phyloP scores from a whole-genome alignment of 2,329 filamentous ascomycete genomes.

The Claviceps arundinis region DNA sequence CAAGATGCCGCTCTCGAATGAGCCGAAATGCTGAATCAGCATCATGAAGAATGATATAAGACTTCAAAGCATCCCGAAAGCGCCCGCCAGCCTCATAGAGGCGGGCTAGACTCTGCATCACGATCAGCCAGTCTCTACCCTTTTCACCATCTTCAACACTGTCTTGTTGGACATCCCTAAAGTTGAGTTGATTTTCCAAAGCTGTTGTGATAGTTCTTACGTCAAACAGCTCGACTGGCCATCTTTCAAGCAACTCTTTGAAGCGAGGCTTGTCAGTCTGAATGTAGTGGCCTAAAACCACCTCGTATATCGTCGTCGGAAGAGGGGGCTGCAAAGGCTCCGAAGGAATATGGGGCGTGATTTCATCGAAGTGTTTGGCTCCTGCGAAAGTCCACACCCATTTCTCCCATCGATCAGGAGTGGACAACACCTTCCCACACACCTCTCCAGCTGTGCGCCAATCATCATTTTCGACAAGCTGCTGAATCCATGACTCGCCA shows the following conservation, averaged over 20 bases:
- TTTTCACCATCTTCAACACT: constrained; percentile 59
- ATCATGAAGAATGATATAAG: constrained; percentile 83
- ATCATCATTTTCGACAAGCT: constrained; percentile 59
- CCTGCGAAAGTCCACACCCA: constrained; percentile 91
- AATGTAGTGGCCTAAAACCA: constrained; percentile 81
- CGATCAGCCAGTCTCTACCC: constrained; percentile 73
- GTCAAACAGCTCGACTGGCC: constrained; percentile 77
- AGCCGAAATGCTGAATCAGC: constrained; percentile 78
- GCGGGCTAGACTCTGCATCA: constrained; percentile 77
- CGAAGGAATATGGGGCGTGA: constrained; percentile 69
- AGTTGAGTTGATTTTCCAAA: constrained; percentile 70
- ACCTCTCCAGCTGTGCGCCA: constrained; percentile 71
- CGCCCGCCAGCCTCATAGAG: constrained; percentile 72
- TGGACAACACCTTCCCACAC: constrained; percentile 70
- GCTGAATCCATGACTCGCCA: constrained; percentile 85
- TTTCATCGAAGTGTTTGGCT: constrained; percentile 77
- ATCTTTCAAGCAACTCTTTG: constrained; percentile 64
- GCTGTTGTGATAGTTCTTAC: constrained; percentile 61
- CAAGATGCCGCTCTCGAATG: constrained; percentile 78
- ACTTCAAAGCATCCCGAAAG: constrained; percentile 71
- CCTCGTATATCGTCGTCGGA: constrained; percentile 72
- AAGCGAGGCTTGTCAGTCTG: constrained; percentile 62
- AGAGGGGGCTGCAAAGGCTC: constrained; percentile 67
- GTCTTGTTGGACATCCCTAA: constrained; percentile 60
- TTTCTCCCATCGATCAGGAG: constrained; percentile 77